phyloP scores from a whole-genome alignment of 2,329 filamentous ascomycete species.

The Dryadomyces sulphureus region DNA sequence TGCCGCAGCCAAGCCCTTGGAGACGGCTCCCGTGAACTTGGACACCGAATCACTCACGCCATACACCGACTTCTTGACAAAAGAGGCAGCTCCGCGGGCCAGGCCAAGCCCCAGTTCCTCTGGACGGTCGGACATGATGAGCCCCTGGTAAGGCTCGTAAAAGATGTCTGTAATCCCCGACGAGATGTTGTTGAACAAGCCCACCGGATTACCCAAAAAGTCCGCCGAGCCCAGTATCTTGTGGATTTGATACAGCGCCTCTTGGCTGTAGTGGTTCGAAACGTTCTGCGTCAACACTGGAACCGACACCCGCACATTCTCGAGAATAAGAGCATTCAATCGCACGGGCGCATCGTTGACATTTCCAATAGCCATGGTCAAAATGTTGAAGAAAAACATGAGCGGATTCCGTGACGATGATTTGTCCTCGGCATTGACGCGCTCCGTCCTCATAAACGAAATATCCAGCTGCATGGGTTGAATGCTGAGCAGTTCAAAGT shows the following conservation, averaged over 20 bases:
- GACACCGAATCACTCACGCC: slow-evolving; percentile 95
- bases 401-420: slow-evolving; percentile 81
- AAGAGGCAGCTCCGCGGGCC: slow-evolving; percentile 89
- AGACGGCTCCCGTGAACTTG: slow-evolving; percentile 93
- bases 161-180: slow-evolving; percentile 97
- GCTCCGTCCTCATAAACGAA: slow-evolving; percentile 92
- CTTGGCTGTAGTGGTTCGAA: slow-evolving; percentile 90
- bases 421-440: slow-evolving; percentile 91
- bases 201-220: slow-evolving; percentile 93
- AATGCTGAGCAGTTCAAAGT: slow-evolving; percentile 92
- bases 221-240: slow-evolving; percentile 95
- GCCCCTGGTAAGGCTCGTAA: slow-evolving; percentile 93
- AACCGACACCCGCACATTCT: slow-evolving; percentile 86
- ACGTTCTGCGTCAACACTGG: slow-evolving; percentile 74
- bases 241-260: slow-evolving; percentile 90
- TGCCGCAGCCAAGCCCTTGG: slow-evolving; percentile 87
- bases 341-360: slow-evolving; percentile 94
- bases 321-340: slow-evolving; percentile 83
- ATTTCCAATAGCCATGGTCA: slow-evolving; percentile 98
- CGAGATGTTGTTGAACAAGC: slow-evolving; percentile 94
- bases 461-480: slow-evolving; percentile 97
- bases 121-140: slow-evolving; percentile 89
- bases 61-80: slow-evolving; percentile 97
- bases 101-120: slow-evolving; percentile 92
- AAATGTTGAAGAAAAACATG: slow-evolving; percentile 97